These are phyloP conservation scores for Cinnamomum micranthum DNA, from an alignment of 164 flowering plant genomes.

Conservation along the genomic window DNA sequence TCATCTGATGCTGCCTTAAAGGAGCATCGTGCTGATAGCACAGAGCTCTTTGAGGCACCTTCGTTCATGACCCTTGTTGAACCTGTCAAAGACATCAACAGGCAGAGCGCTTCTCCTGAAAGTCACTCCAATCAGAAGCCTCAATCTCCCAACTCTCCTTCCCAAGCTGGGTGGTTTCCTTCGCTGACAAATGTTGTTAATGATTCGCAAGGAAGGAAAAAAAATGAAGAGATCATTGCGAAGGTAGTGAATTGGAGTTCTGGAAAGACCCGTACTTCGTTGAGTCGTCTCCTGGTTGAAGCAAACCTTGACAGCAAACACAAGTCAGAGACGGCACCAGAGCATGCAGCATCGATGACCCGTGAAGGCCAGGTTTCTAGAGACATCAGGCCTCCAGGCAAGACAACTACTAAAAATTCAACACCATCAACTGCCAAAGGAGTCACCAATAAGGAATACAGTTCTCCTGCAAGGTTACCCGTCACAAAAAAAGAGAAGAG, in stretches of 20 bases:
- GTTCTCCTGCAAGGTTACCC: slow-evolving; percentile 63
- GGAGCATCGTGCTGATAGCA: slow-evolving; percentile 18
- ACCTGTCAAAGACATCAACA: slow-evolving; percentile 15
- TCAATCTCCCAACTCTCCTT: slow-evolving; percentile 15
- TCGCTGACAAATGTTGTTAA: slow-evolving; percentile 34
- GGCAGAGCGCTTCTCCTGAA: slow-evolving; percentile 24
- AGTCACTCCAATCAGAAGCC: slow-evolving; percentile 28
- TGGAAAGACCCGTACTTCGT: slow-evolving; percentile 45
- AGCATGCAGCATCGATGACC: slow-evolving; percentile 9
- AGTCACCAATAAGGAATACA: slow-evolving; percentile 45
- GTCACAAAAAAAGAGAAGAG: slow-evolving; percentile 54
- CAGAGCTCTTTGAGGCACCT: slow-evolving; percentile 51
- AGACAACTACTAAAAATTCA: slow-evolving; percentile 18
- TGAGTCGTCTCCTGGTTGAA: slow-evolving; percentile 61
- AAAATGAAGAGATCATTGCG: slow-evolving; percentile 67
- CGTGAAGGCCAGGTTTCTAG: slow-evolving; percentile 21
- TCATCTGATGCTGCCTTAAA: slow-evolving; percentile 11
- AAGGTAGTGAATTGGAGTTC: slow-evolving; percentile 68
- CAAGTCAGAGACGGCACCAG: slow-evolving; percentile 20
- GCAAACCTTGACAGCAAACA: slow-evolving; percentile 35
- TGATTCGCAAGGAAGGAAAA: slow-evolving; percentile 62
- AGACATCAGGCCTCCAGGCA: slow-evolving; percentile 13
- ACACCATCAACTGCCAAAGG: slow-evolving; percentile 9
- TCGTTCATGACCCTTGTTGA: slow-evolving; percentile 63
- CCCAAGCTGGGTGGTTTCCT: slow-evolving; percentile 60